These are phyloP conservation scores for Aspergillus floridensis DNA, from an alignment of 2,329 filamentous ascomycete genomes.

Conservation along the genomic window DNA sequence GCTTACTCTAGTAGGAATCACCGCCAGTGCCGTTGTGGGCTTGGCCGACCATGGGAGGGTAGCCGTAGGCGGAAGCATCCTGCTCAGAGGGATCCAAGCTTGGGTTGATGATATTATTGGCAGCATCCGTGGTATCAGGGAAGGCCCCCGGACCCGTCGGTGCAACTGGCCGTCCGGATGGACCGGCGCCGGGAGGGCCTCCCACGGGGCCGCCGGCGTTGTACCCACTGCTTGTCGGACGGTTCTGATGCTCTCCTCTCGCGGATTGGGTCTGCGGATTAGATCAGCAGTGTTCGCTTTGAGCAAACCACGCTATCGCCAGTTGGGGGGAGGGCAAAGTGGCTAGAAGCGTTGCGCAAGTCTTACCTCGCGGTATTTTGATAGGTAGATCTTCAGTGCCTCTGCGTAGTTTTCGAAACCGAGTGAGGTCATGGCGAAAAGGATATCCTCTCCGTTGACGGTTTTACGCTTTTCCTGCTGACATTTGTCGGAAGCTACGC, in stretches of 20 bases:
- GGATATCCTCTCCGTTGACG: constrained; percentile 96
- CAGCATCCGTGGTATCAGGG: constrained; percentile 41
- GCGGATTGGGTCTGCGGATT: constrained; percentile 72
- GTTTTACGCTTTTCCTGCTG: constrained; percentile 99
- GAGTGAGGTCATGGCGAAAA: constrained; percentile 98
- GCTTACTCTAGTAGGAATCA: constrained; percentile 40
- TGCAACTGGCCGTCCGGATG: constrained; percentile 31
- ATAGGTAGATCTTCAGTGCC: constrained; percentile 95
- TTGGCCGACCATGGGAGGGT: constrained; percentile 46
- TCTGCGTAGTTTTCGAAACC: constrained; percentile 99
- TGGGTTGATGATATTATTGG: constrained; percentile 46
- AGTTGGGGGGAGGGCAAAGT: constrained; percentile 28
- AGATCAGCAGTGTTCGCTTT: constrained; percentile 28
- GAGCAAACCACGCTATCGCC: constrained; percentile 15
- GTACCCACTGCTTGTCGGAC: constrained; percentile 52
- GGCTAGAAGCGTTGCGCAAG: constrained; percentile 25
- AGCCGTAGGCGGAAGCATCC: constrained; percentile 45
- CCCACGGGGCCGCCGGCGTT: constrained; percentile 40
- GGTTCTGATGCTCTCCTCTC: constrained; percentile 63
- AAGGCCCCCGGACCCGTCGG: constrained; percentile 33
- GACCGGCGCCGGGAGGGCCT: constrained; percentile 29
- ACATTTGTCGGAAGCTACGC: constrained; percentile 86
- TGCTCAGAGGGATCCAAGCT: constrained; percentile 46
- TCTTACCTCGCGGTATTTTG: constrained; percentile 95
- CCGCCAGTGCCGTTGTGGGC: constrained; percentile 48